phyloP scores from a whole-genome alignment of 2,329 filamentous ascomycete species.

The Colletotrichum euphorbiae region DNA sequence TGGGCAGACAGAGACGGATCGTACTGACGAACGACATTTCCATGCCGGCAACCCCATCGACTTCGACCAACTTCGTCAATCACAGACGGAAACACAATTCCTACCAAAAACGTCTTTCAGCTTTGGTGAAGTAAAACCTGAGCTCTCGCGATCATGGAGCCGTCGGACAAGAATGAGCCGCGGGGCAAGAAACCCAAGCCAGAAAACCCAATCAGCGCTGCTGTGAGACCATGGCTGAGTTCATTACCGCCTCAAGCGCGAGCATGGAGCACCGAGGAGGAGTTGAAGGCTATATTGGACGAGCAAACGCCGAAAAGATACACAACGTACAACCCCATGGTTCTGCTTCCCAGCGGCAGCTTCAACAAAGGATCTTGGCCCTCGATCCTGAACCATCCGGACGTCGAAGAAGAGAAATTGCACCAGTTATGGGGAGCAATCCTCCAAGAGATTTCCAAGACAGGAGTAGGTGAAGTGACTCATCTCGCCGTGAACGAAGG shows the following conservation, averaged over 20 bases:
- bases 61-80: too few relatives aligned
- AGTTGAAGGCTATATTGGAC: slow-evolving; percentile 48
- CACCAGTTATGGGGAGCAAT: slow-evolving; percentile 61
- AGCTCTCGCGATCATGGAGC: too few relatives aligned
- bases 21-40: background rate
- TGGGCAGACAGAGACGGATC: background rate
- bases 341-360: slow-evolving; percentile 69
- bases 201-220: slow-evolving; percentile 51
- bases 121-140: too few relatives aligned
- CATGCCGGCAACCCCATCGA: background rate
- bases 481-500: slow-evolving; percentile 72
- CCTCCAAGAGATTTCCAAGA: slow-evolving; percentile 58
- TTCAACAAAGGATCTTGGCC: slow-evolving; percentile 60
- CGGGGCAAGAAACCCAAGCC: slow-evolving; percentile 44
- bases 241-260: slow-evolving; percentile 41
- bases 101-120: too few relatives aligned
- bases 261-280: slow-evolving; percentile 29
- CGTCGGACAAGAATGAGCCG: slow-evolving; percentile 36
- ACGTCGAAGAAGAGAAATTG: slow-evolving; percentile 42
- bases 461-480: slow-evolving; percentile 58
- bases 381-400: slow-evolving; percentile 46
- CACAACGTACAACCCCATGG: slow-evolving; percentile 71
- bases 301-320: slow-evolving; percentile 66
- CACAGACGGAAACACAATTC: too few relatives aligned
- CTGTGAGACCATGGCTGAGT: slow-evolving; percentile 51